Conservation (phyloP, 2,329 filamentous ascomycete genomes). For the Cladosporium sp. region DNA sequence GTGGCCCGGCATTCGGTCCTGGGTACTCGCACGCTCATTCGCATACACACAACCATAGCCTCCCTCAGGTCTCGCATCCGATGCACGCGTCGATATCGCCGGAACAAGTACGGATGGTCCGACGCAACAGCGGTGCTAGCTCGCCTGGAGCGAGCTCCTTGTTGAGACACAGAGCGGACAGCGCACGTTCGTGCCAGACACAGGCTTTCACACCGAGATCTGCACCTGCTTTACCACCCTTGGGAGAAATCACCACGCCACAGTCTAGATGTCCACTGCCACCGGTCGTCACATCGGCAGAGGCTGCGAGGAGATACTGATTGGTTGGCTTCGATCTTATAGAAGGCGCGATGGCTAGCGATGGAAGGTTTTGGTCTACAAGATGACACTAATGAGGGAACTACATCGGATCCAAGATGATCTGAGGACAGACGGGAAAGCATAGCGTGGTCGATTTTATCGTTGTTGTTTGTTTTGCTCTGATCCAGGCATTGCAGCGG, state of each 20-base stretch:
- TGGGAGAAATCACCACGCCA: conserved; percentile 23
- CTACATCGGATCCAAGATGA: background rate
- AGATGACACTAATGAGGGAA: background rate
- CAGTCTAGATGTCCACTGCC: conserved; percentile 26
- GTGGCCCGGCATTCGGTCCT: background rate
- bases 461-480: background rate
- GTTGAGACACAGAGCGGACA: conserved; percentile 29
- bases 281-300: conserved; percentile 27
- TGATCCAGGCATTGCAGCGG: background rate
- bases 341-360: background rate
- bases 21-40: conserved; percentile 16
- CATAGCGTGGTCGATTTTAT: conserved; percentile 1
- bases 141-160: conserved; percentile 18
- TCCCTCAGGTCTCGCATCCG: conserved; percentile 28
- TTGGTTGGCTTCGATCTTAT: background rate
- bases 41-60: conserved; percentile 24
- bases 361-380: background rate
- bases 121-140: conserved; percentile 23
- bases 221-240: conserved; percentile 22
- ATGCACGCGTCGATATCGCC: conserved; percentile 23
- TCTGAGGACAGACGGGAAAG: background rate
- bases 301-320: conserved; percentile 13
- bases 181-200: conserved; percentile 26
- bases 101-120: conserved; percentile 23
- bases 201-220: conserved; percentile 14